Percentiles rank a stretch among this genome's conserved stretches.
Conservation (phyloP, 306 rosid species). For the Sicyos baderoa region DNA sequence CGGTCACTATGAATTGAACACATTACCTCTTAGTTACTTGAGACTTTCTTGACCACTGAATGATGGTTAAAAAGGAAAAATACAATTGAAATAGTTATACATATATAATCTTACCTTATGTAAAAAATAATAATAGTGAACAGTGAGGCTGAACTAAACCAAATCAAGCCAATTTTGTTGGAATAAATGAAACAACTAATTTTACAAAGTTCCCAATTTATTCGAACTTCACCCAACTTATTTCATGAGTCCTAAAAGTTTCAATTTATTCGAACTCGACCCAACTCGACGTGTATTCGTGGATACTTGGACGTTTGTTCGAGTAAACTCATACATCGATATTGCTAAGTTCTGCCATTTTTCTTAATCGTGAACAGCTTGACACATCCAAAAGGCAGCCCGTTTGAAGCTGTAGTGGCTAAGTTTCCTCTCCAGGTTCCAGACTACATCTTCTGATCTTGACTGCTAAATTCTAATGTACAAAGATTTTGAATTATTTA, state of each 20-base stretch:
- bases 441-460: constrained; percentile 62
- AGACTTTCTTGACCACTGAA: too few relatives aligned
- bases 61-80: not conserved
- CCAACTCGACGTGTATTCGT: not conserved
- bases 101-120: not conserved
- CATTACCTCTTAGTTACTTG: too few relatives aligned
- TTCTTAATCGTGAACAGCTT: constrained; percentile 33
- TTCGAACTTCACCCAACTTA: not conserved
- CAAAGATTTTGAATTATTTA: not conserved
- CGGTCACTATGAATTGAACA: too few relatives aligned
- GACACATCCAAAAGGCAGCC: constrained; percentile 37
- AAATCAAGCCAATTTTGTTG: not conserved
- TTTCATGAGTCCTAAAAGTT: not conserved
- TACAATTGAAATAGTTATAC: not conserved
- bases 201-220: not conserved
- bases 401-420: constrained; percentile 59
- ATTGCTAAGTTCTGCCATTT: constrained; percentile 16
- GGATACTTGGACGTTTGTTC: not conserved
- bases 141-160: not conserved
- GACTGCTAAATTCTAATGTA: not conserved
- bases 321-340: constrained; percentile 10
- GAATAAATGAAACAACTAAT: not conserved
- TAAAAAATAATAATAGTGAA: not conserved
- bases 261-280: not conserved
- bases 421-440: constrained; percentile 63